Base-by-base conservation (phyloP, 2,329 filamentous ascomycete species). In the Raffaelea ambrosiae region DNA sequence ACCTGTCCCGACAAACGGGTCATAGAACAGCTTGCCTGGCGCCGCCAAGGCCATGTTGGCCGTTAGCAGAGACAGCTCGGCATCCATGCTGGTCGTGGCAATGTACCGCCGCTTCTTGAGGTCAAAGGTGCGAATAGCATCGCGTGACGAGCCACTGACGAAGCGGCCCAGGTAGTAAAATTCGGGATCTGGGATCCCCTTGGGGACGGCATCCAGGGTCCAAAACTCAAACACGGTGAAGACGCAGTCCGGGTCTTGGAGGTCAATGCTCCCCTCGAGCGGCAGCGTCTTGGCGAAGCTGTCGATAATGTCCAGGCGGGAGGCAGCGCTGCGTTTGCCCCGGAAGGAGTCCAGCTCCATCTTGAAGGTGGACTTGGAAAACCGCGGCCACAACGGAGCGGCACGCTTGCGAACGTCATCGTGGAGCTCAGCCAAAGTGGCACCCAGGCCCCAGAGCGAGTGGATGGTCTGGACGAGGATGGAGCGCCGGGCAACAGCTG, bases 81-180 rank as follows among this genome's bases (percentile, higher is more conserved):
- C 86, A 62, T 98, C 93, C 93, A 98, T 97, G 41, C 87, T 93
- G 0, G 93, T 98, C 0, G 91, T 97, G 56, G 86, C 88, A 58
- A 98, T 97, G 62, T 98, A 98, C 36, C 77, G 76, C 23, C 93
- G 74, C 66, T 95, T 95, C 72, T 98, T 98, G 20, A 98, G 74
- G 62, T 95, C 89, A 59, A 90, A 94, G 21, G 76, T 84, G 33
- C 77, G 70, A 29, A 87, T 74, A 5, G 83, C 71, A 45, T 85
- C 79, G 40, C 91, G 76, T 3, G 77, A 77, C 2, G 86, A 83
- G 13, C 69, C 68, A 2, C 74, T 83, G 21, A 97, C 63, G 48
- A 79, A 78, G 9, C 89, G 80, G 11, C 87, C 88, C 22, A 97
- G 75, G 59, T 84, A 84, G 21, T 88, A 67, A 36, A 68, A 67